Base-by-base conservation (phyloP, 495 filamentous ascomycete genomes). In the Cercophora newfieldiana region DNA sequence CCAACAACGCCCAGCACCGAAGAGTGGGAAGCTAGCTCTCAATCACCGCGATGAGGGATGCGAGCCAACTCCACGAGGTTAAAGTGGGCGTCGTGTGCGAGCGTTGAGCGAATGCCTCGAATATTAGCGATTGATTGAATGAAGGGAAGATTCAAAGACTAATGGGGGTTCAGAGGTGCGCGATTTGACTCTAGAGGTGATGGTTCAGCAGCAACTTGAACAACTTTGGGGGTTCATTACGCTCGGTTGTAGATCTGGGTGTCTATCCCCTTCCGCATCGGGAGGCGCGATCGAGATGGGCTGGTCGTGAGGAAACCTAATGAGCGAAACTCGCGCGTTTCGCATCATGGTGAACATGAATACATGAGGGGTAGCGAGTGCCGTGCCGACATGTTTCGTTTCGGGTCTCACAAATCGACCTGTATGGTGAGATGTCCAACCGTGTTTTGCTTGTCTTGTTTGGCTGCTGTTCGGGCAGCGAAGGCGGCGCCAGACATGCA, bases 71-170 rank as follows among this genome's bases (percentile, higher is more conserved):
- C 77, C 82, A 85, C 78, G 83, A 85, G 84, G 84, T 86, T 86
- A 84, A 86, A 86, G 84, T 82, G 78, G 84, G 79, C 76, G 78
- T 79, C 74, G 80, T 82, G 79, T 78, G 77, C 71, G 77, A 81
- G 83, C 83, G 83, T 85, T 78, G 84, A 86, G 84, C 78, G 78
- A 82, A 81, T 78, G 71, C 78, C 77, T 69, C 70, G 58, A 68
- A 64, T 61, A 69, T 70, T 74, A 70, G 73, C 69, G 48, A 66
- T 65, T 48, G 59, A 68, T 50, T 19, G 53, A 62, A 33, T 67
- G 28, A 58, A 33, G 49, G 25, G 33, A n/a, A 64, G 55, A 51
- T 25, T 61, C 55, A 53, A 29, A 62, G 60, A 22, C 2, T 54
- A 37, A 25, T 5, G 12, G 16, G 6, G 12, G 6, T 26, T 54